These are phyloP conservation scores for Aaosphaeria pasadenensis DNA, from an alignment of 2,329 filamentous ascomycete genomes.

Conservation along the genomic window DNA sequence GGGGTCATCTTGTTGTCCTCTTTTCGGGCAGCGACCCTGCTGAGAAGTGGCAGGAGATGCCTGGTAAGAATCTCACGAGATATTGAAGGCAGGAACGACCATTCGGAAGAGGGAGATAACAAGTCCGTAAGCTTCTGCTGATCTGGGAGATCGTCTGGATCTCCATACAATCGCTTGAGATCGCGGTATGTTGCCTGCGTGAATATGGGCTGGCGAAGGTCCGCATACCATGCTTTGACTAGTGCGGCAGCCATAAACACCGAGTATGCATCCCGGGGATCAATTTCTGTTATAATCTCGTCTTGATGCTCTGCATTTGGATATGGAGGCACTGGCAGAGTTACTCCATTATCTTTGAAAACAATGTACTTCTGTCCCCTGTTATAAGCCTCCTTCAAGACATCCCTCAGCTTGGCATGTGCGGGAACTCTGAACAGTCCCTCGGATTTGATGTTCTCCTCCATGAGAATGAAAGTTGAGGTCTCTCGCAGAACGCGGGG, in stretches of 20 bases:
- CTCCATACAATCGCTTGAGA: constrained; percentile 43
- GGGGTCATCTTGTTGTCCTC: constrained; percentile 55
- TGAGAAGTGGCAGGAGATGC: constrained; percentile 53
- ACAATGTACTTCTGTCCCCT: constrained; percentile 54
- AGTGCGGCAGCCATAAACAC: constrained; percentile 53
- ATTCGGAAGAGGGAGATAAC: constrained; percentile 45
- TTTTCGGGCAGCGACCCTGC: constrained; percentile 43
- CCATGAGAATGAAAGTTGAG: constrained; percentile 50
- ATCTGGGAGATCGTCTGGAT: constrained; percentile 35
- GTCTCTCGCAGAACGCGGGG: constrained; percentile 54
- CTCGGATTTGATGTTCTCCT: constrained; percentile 47
- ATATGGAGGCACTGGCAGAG: constrained; percentile 32
- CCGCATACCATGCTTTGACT: constrained; percentile 56
- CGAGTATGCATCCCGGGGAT: constrained; percentile 50
- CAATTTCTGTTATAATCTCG: constrained; percentile 46
- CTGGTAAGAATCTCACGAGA: constrained; percentile 48
- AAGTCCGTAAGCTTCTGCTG: constrained; percentile 46
- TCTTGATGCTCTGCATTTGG: constrained; percentile 31
- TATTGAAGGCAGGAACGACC: constrained; percentile 44
- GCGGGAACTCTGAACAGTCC: constrained; percentile 55
- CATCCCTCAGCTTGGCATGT: constrained; percentile 48
- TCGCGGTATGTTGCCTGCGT: constrained; percentile 48
- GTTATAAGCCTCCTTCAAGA: constrained; percentile 55
- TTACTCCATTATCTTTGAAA: constrained; percentile 46
- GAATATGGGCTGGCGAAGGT: constrained; percentile 52